Evolutionary conservation across 768 basidiomycete species (phyloP), one percentile per base, ranked within the genome.

Genomic region (Leccinum uliginosum): DNA sequence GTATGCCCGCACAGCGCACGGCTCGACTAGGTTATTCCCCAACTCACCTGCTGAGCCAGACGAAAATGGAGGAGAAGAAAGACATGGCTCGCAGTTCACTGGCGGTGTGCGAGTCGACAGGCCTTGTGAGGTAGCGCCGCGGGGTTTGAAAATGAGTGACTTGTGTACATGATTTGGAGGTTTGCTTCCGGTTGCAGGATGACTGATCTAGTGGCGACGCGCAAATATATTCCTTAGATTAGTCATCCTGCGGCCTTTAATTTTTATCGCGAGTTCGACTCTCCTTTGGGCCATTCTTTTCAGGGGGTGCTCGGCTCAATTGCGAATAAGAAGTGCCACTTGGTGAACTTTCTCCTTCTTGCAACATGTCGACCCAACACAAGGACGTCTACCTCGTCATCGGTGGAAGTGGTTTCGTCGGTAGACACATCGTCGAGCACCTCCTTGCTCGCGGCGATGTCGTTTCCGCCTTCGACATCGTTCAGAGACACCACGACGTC

Each of bases 351-450:
- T 50, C 26, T 24, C 4, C 23, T 5, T 3, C 15, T 26, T n/a
- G 3, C 35, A 46, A 35, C 23, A 69, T 68, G 67, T 52, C 65
- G 30, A 51, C 50, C 19, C 61, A 61, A 50, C 62, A 54, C 51
- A 80, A 75, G 62, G 91, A 96, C 61, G 77, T 84, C 3, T 98
- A 91, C 74, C 75, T 96, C 55, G 93, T 99, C 66, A 88, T 98
- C 67, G 96, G 96, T 23, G 95, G 95, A 55, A 92, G 91, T 65
- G 93, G 93, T 23, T 95, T 96, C 71, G 77, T 96, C 23, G 93
- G 96, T 46, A 78, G 92, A 57, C 89, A 93, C 67, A 91, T 99
- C 63, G 93, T 98, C 29, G 84, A 94, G 63, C 84, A 85, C 53
- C 82, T 98, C 53, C 70, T 89, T 29, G 85, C 83, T 21, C 82